Conservation (phyloP, 768 basidiomycete genomes). For the Hypholoma sublateritium region DNA sequence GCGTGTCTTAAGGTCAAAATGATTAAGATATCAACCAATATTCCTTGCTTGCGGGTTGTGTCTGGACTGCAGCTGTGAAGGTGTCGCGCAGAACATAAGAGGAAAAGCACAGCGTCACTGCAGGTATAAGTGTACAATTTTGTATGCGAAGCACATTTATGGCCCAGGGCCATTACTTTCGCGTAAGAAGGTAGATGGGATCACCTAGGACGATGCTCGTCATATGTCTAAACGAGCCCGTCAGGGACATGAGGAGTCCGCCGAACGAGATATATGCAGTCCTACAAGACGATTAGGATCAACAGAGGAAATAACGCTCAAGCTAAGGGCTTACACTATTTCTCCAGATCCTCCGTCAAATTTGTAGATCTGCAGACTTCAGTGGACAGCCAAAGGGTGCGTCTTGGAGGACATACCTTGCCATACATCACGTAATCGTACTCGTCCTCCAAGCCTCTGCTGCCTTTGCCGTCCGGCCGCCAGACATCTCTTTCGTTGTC, state of each 20-base stretch:
- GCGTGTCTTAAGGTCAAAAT: too few relatives aligned
- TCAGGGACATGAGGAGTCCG: conserved; percentile 90
- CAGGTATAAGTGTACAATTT: conserved; percentile 2
- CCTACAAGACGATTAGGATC: conserved; percentile 38
- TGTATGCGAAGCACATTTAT: not conserved
- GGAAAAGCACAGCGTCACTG: not conserved
- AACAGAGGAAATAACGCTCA: not conserved
- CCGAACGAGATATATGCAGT: conserved; percentile 97
- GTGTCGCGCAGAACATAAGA: too few relatives aligned
- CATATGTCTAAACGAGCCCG: conserved; percentile 91
- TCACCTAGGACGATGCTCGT: conserved; percentile 91
- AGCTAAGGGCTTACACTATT: conserved; percentile 62
- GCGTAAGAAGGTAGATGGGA: conserved; percentile 85
- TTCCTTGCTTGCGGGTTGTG: too few relatives aligned
- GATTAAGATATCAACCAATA: too few relatives aligned
- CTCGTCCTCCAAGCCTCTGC: conserved; percentile 83
- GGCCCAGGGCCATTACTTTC: conserved; percentile 58
- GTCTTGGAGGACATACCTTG: conserved; percentile 57
- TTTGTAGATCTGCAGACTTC: conserved; percentile 77
- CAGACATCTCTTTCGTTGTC: conserved; percentile 78
- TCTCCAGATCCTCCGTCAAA: conserved; percentile 87
- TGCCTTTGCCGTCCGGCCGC: conserved; percentile 83
- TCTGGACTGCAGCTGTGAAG: too few relatives aligned
- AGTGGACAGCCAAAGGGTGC: not conserved
- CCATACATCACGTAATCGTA: conserved; percentile 99